Evolutionary conservation across 2,329 filamentous ascomycete genomes (phyloP), one percentile per base, ranked within the genome.

Genomic region (Atkinsonella texensis): DNA sequence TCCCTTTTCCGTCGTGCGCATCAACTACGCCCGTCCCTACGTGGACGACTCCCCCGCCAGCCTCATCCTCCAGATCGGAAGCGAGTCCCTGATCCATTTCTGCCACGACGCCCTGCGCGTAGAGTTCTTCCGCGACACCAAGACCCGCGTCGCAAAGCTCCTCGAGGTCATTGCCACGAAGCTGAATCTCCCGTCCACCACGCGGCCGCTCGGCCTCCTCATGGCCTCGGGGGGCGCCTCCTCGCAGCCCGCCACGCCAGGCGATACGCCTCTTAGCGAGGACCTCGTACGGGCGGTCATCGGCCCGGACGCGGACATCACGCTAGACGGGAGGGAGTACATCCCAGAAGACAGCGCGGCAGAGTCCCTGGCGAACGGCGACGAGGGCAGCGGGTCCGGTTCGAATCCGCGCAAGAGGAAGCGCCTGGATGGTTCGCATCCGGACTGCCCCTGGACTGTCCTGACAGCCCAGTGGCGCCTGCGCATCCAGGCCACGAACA

Each of bases 141-240:
- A 85, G 57, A 75, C 79, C 11, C 78, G 87, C 49, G 74, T 96
- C 17, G 76, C 81, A 0, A 83, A 82, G 51, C 71, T 96, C 6
- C 80, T 94, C 57, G 84, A 88, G 59, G 84, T 95, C 9, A 76
- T 95, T n/a, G 81, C 85, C 2, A 84, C 83, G 35, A 94, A 91
- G 65, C 77, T 93, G 58, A 85, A 84, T 55, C 66, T 89, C 6
- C 80, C 85, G 11, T 71, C 72, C 0, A 76, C 75, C 0, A 74
- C 73, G 0, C 73, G 78, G 53, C 80, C 84, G 0, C 66, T 86
- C 1, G 84, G 85, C 8, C 68, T 87, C 39, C 74, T 87, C 64
- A 84, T 86, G 78, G 71, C 77, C 46, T 73, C 78, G 3, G 81
- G 80, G n/a, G 82, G 78, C 11, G 76, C 77, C 7, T 72, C 72